Conservation (phyloP, 2,329 filamentous ascomycete genomes). For the Aspergillus chevalieri region DNA sequence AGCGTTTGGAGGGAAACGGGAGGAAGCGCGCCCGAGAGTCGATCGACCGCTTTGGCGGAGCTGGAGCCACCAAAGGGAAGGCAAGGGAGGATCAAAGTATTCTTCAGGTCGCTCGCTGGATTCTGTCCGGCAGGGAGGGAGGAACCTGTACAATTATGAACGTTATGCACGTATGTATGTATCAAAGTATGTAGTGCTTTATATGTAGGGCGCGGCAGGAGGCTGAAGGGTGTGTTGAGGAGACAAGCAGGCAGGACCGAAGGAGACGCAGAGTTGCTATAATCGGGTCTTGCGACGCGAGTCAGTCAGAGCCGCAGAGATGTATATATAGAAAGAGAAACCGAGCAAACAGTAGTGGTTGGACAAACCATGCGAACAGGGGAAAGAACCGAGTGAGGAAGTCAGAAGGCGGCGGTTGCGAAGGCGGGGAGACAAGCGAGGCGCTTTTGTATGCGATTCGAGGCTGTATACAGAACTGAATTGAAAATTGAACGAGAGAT, state of each 20-base stretch:
- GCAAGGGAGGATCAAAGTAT: conserved; percentile 9
- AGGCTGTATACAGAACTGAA: background rate
- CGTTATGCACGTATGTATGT: too few relatives aligned
- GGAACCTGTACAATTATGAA: too few relatives aligned
- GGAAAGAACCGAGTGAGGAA: background rate
- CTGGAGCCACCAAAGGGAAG: conserved; percentile 11
- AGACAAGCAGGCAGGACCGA: background rate
- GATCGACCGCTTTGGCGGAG: conserved; percentile 11
- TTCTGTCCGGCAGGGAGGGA: too few relatives aligned
- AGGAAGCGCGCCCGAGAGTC: too few relatives aligned
- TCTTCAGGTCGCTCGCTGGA: too few relatives aligned
- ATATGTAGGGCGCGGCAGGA: too few relatives aligned
- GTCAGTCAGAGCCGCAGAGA: too few relatives aligned
- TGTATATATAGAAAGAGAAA: background rate
- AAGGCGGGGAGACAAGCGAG: conserved; percentile 6
- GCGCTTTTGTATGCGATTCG: background rate
- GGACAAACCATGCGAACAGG: conserved; percentile 1
- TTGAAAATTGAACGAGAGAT: background rate
- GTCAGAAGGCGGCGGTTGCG: conserved; percentile 9
- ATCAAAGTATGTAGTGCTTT: too few relatives aligned
- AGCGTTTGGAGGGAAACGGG: conserved; percentile 9
- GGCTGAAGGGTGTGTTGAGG: background rate
- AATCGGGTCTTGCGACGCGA: too few relatives aligned
- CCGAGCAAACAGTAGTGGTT: conserved; percentile 1
- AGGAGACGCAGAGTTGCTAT: too few relatives aligned